A percentile compares a stretch with the other conserved stretches of the same genome.
phyloP scores from a whole-genome alignment of 2,329 filamentous ascomycete genomes.

The Aspergillus sergii region DNA sequence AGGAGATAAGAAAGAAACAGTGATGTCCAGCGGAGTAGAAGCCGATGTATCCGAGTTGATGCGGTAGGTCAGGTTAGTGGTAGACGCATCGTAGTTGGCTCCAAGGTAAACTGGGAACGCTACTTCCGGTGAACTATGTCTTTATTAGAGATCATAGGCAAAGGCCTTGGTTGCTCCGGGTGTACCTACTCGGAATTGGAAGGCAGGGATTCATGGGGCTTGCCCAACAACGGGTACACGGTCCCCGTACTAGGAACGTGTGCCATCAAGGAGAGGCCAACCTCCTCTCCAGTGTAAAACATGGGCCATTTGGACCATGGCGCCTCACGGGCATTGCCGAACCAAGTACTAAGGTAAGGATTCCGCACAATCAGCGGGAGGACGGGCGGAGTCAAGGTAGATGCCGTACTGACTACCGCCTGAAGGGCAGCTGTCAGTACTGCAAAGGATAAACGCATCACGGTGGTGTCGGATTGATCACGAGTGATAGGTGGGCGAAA shows the following conservation, averaged over 20 bases:
- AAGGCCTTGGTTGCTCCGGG: neutral
- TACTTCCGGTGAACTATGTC: conserved; percentile 54
- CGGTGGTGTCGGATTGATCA: neutral
- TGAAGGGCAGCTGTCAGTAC: conserved; percentile 42
- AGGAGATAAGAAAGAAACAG: conserved; percentile 70
- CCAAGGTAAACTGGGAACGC: conserved; percentile 63
- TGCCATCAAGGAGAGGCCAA: conserved; percentile 66
- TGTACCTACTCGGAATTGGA: conserved; percentile 41
- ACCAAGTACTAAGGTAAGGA: conserved; percentile 78
- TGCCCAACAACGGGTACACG: conserved; percentile 66
- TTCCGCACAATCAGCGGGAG: conserved; percentile 74
- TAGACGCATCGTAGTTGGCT: conserved; percentile 68
- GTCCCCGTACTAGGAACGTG: conserved; percentile 61
- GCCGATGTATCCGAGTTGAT: conserved; percentile 51
- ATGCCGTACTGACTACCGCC: conserved; percentile 50
- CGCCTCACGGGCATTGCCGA: conserved; percentile 68
- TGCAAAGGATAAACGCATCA: conserved; percentile 37
- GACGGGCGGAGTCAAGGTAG: conserved; percentile 62
- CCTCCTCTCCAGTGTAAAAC: conserved; percentile 73
- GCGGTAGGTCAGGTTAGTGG: conserved; percentile 68
- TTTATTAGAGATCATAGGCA: neutral
- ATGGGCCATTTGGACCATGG: conserved; percentile 88
- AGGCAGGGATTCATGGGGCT: conserved; percentile 64
- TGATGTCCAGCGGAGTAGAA: conserved; percentile 53
- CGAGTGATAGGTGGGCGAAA: neutral